Base-by-base conservation (phyloP, 371 early-diverging fungal species). In the Mucor saturninus region DNA sequence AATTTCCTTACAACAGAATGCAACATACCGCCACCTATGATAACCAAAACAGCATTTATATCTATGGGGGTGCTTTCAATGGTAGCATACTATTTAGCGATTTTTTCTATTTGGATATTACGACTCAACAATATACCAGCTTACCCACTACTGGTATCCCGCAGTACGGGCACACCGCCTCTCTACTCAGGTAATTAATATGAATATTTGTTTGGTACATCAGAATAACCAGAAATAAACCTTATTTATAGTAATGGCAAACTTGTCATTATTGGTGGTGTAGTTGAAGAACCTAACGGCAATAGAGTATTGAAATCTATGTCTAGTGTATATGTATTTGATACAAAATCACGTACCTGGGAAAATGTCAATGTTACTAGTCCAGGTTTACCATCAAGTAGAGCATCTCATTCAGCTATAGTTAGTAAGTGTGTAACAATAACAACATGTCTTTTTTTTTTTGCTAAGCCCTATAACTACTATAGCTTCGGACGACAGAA, bases 201-300 rank as follows among this genome's bases (percentile, higher is more conserved):
- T 52, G 13, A 32, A 56, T 52, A 11, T 65, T 57, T 26, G 29
- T 43, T 50, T 39, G 26, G 13, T 10, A 46, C 8, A 46, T 21
- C 46, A 21, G 21, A 45, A 45, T 15, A 15, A 42, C 43, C 46
- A 21, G 6, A 14, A 14, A 11, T 59, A 54, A 31, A 49, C n/a
- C 21, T 21, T 51, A 31, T 29, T 13, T 38, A 49, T 56, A 81
- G 78, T 59, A 69, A 69, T 64, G 78, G 78, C 14, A 58, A 68
- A 55, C 53, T 81, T 9, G 78, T 81, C 8, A 56, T 81, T 39
- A 56, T 74, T 57, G 81, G 81, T 61, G 81, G 81, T 63, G 67
- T 74, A 9, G 38, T 21, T 40, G 39, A 57, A 52, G 42, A 26
- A 1, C 37, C 3, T 8, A 54, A 10, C 7, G 31, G 38, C 30